These are phyloP conservation scores for Stramenopiles sp. DNA, from an alignment of 352 stramenopile species.

Conservation along the genomic window DNA sequence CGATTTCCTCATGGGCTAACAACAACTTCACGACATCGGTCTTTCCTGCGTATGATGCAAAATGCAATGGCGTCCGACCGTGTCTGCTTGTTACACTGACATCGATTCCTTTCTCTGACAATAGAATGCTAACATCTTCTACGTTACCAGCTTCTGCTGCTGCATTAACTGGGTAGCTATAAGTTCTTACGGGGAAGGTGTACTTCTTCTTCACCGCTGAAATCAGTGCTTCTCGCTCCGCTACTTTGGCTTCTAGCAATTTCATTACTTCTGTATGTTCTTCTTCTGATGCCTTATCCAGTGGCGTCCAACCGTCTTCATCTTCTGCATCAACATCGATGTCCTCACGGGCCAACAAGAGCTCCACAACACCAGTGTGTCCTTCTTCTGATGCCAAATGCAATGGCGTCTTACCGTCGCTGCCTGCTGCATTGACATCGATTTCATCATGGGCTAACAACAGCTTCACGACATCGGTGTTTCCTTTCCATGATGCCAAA, in stretches of 20 bases:
- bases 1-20: neutral
- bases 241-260: neutral
- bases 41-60: neutral
- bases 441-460: neutral
- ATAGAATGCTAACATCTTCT: neutral
- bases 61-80: neutral
- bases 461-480: neutral
- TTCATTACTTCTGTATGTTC: neutral
- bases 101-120: neutral
- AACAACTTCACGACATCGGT: neutral
- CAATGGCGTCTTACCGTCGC: neutral
- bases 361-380: neutral
- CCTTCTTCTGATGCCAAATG: neutral
- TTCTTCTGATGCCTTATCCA: neutral
- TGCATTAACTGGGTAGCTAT: neutral
- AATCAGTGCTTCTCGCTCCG: too few relatives aligned
- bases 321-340: neutral
- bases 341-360: neutral
- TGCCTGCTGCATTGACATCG: neutral
- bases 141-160: neutral
- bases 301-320: neutral
- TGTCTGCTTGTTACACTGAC: neutral
- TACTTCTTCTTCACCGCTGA: neutral
- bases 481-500: neutral
- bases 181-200: too few relatives aligned